A percentile compares a stretch with the other conserved stretches of the same genome.
phyloP scores from a whole-genome alignment of 345 rosid species.

The Ceriops tagal region DNA sequence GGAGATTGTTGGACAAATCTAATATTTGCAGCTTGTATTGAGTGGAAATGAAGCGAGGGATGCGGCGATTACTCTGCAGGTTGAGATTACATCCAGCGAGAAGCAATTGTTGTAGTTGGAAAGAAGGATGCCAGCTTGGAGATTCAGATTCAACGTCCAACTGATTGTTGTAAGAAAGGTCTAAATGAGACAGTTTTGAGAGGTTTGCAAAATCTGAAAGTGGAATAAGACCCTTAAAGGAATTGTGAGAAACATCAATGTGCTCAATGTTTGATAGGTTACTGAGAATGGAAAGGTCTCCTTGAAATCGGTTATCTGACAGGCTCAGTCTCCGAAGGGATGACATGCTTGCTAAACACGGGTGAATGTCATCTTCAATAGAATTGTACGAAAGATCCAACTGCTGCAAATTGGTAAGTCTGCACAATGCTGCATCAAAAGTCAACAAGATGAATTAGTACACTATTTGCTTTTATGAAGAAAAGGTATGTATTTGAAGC shows the following conservation, averaged over 20 bases:
- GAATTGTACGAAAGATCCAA: constrained; percentile 18
- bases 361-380: constrained; percentile 5
- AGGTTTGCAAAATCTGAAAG: constrained; percentile 17
- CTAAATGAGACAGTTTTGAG: constrained; percentile 14
- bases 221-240: constrained; percentile 7
- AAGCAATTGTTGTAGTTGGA: constrained; percentile 15
- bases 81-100: constrained; percentile 19
- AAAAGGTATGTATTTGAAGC: not conserved
- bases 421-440: constrained; percentile 17
- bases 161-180: constrained; percentile 20
- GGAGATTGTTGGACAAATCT: constrained; percentile 16
- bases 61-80: not conserved
- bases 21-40: constrained; percentile 1
- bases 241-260: constrained; percentile 14
- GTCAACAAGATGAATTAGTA: no score
- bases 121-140: constrained; percentile 21
- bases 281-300: constrained; percentile 9
- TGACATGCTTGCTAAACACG: constrained; percentile 19
- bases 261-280: constrained; percentile 15
- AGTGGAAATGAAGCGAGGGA: constrained; percentile 14
- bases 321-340: constrained; percentile 6
- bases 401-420: not conserved
- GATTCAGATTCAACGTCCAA: constrained; percentile 19
- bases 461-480: no score
- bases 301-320: constrained; percentile 12